phyloP scores from a whole-genome alignment of 129 eudicot genomes.

The Saussurea involucrata region DNA sequence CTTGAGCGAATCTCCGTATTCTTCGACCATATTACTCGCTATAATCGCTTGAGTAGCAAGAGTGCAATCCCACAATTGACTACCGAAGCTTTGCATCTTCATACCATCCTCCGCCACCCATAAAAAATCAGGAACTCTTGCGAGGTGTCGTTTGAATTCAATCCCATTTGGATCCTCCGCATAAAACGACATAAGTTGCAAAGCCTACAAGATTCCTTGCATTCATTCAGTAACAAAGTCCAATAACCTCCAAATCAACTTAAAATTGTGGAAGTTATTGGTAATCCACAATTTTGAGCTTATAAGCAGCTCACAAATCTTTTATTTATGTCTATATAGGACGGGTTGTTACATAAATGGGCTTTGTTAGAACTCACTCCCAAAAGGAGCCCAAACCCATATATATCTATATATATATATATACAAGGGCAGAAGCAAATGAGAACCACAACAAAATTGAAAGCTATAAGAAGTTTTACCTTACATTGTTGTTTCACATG shows the following conservation, averaged over 20 bases:
- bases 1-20: constrained; percentile 49
- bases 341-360: not conserved
- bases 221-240: not conserved
- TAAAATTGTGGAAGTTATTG: not conserved
- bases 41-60: constrained; percentile 57
- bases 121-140: constrained; percentile 50
- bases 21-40: constrained; percentile 49
- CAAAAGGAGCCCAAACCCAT: not conserved
- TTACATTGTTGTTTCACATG: not conserved
- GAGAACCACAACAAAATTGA: not conserved
- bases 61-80: constrained; percentile 14
- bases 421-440: not conserved
- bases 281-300: too few species aligned
- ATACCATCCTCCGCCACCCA: constrained; percentile 74
- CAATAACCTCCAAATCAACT: not conserved
- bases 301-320: too few species aligned
- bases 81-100: constrained; percentile 19
- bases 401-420: too few species aligned
- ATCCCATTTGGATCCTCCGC: constrained; percentile 46
- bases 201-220: constrained; percentile 22
- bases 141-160: constrained; percentile 46
- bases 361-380: not conserved
- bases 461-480: not conserved
- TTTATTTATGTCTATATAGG: too few species aligned
- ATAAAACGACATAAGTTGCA: constrained; percentile 62